Base-by-base conservation (phyloP, 2,329 filamentous ascomycete genomes). In the Mariannaea sp. region DNA sequence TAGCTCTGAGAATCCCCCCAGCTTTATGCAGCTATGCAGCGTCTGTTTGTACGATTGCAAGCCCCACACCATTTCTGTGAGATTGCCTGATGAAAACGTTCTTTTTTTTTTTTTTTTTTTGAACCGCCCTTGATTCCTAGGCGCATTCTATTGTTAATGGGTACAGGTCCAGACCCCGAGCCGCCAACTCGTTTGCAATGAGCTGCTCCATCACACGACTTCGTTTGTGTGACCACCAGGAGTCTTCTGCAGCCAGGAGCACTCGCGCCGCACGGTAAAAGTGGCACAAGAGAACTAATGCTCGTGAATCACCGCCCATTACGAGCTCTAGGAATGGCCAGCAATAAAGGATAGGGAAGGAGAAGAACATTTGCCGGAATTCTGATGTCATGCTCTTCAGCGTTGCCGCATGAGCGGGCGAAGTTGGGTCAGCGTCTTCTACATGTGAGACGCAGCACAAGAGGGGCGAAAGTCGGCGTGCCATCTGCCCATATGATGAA, bases 261-360 rank as follows among this genome's bases (percentile, higher is more conserved):
- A 41, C 13, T 7, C 38, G 36, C 6, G 27, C 27, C 2, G 35
- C 46, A 9, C 20, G 46, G 16, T 49, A 49, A 32, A 49, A 49
- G 14, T 49, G 36, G 13, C 33, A 49, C 12, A 49, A 24, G 2
- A 49, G 3, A 1, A 49, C 7, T 10, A 49, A 12, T 13, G 36
- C 46, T 2, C 46, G 36, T 7, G 38, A 33, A 14, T 49, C 36
- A 6, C 46, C 26, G 5, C 14, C 7, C 3, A 7, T 9, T 7
- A 10, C 20, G n/a, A 49, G 20, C 4, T 35, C 29, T 5, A 49
- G n/a, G 7, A 49, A 49, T 2, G 46, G 46, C 27, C 29, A 33
- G 46, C 46, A 49, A n/a, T 39, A 49, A 10, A 49, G 16, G 3
- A 49, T 26, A 1, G 46, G 46, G 10, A 49, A 49, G 5, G 46